Base-by-base conservation (phyloP, 1,139 yeast genomes). In the Meyerozyma smithsonii region DNA sequence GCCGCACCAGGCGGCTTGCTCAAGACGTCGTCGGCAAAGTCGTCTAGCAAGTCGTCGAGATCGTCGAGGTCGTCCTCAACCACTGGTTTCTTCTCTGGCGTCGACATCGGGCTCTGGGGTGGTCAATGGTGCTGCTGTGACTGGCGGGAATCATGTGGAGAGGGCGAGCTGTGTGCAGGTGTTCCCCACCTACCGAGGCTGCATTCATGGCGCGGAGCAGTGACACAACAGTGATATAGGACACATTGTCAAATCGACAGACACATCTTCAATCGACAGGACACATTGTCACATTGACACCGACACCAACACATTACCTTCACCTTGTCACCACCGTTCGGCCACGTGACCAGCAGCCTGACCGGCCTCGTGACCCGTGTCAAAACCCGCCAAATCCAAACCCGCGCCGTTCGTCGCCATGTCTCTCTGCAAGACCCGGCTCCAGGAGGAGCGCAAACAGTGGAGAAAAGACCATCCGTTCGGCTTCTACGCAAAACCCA, bases 381-480 rank as follows among this genome's bases (percentile, higher is more conserved):
- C n/a, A n/a, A n/a, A n/a, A 20, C 8, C 8, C 8, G 8, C 8
- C 24, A 20, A 20, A 6, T 20, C 24, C 15, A 26, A 26, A n/a
- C 15, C 14, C 26, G 12, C 12, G n/a, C 26, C n/a, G n/a, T n/a
- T 11, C 18, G 16, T 24, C 21, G 20, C 30, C 39, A 56, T 57
- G 75, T 70, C 77, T 19, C 74, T 88, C 47, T 83, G 94, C 57
- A 72, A 84, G 49, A 88, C 81, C 46, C 75, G 96, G 50, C 72
- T 88, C 42, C 95, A 87, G 58, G 94, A 85, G 59, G 95, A 86
- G 61, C 46, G 97, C 59, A 92, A 90, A 64, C 90, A 85, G 60
- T 92, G 99, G 99, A 80, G 99, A 52, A 92, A 89, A 61, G 97
- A 90, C 59, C 99, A 94, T 60, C 99, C 99, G 0, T 92, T 89